Conservation (phyloP, 352 stramenopile species). For the Phytophthora quininea region DNA sequence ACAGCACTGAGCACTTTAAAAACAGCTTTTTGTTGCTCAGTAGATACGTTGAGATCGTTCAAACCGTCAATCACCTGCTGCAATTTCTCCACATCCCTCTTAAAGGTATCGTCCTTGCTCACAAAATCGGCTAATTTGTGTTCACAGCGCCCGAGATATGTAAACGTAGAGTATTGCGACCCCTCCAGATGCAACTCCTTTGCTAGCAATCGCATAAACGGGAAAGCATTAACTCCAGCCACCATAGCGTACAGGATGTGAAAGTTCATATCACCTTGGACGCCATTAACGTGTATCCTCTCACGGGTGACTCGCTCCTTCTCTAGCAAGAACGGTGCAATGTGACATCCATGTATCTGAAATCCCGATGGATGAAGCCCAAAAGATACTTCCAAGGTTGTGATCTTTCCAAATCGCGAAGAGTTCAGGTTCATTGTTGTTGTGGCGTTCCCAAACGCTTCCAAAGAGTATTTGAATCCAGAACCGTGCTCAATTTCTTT, state of each 20-base stretch:
- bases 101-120: constrained; percentile 45
- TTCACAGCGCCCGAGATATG: constrained; percentile 50
- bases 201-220: constrained; percentile 39
- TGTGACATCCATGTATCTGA: constrained; percentile 58
- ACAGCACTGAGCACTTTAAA: constrained; percentile 72
- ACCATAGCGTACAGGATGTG: constrained; percentile 79
- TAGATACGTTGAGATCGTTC: constrained; percentile 45
- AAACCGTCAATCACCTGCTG: constrained; percentile 60
- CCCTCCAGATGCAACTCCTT: constrained; percentile 51
- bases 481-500: constrained; percentile 61
- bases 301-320: constrained; percentile 63
- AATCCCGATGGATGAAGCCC: constrained; percentile 54
- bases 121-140: constrained; percentile 36
- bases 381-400: constrained; percentile 56
- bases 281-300: constrained; percentile 29
- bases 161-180: constrained; percentile 46
- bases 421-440: constrained; percentile 78
- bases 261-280: constrained; percentile 57
- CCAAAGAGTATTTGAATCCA: constrained; percentile 78
- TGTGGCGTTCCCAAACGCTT: constrained; percentile 73
- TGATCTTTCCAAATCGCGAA: constrained; percentile 74
- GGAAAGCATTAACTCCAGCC: constrained; percentile 52
- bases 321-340: constrained; percentile 71
- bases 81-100: constrained; percentile 72
- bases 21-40: constrained; percentile 49